Percentiles rank a stretch among this genome's conserved stretches.
These are phyloP conservation scores for Epichloe sp. DNA, from an alignment of 2,329 filamentous ascomycete species.

Conservation along the genomic window DNA sequence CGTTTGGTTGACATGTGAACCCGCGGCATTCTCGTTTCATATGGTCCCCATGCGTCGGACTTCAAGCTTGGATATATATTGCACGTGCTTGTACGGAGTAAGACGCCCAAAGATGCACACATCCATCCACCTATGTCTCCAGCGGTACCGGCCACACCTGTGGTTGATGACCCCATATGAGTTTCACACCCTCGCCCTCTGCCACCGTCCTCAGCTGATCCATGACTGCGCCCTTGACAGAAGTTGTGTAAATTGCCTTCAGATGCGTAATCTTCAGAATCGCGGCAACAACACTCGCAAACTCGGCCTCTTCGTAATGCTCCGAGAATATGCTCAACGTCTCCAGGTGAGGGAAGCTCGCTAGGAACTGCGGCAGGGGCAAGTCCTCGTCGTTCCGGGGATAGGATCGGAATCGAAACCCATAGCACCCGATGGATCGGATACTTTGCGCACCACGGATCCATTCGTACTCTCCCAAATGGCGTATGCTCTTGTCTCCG, in stretches of 20 bases:
- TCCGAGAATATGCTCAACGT: slow-evolving; percentile 21
- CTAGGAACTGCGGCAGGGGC: slow-evolving; percentile 21
- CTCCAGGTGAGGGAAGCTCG: slow-evolving; percentile 24
- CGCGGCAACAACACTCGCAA: slow-evolving; percentile 16
- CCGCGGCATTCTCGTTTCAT: too few relatives aligned
- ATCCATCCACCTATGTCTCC: background rate
- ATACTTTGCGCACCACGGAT: slow-evolving; percentile 21
- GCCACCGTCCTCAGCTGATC: slow-evolving; percentile 17
- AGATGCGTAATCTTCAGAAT: slow-evolving; percentile 19
- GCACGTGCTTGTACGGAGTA: too few relatives aligned
- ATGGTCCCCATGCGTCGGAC: too few relatives aligned
- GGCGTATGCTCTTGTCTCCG: slow-evolving; percentile 15
- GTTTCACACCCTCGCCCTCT: slow-evolving; percentile 12
- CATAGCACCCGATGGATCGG: slow-evolving; percentile 20
- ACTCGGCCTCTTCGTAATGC: slow-evolving; percentile 17
- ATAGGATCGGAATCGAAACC: slow-evolving; percentile 21
- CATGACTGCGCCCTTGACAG: slow-evolving; percentile 17
- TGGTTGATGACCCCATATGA: slow-evolving; percentile 18
- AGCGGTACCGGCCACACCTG: slow-evolving; percentile 18
- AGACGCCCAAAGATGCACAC: background rate
- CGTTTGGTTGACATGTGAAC: background rate
- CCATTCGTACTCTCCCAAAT: slow-evolving; percentile 22
- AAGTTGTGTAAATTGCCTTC: slow-evolving; percentile 20
- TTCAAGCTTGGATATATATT: too few relatives aligned
- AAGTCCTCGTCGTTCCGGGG: slow-evolving; percentile 16